Base-by-base conservation (phyloP, 2,329 filamentous ascomycete species). In the Scytalidium sp. region DNA sequence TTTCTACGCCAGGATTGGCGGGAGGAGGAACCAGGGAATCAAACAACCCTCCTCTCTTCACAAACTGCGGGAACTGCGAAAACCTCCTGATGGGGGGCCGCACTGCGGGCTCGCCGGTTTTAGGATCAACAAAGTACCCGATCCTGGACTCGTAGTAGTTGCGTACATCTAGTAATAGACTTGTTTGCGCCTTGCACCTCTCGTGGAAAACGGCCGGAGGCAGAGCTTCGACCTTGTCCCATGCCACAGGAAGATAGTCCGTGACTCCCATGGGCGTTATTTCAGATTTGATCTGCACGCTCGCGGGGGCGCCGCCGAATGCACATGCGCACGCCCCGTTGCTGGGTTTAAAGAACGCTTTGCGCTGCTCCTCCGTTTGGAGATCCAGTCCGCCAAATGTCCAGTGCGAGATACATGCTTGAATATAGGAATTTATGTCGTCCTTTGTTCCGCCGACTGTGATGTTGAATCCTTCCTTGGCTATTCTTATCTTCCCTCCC, bases 101-200 rank as follows among this genome's bases (percentile, higher is more conserved):
- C 41, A 65, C 22, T 7, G 64, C 64, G n/a, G 51, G 42, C 32
- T 62, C 51, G 2, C 60, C 57, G 0, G 54, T 60, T 19, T 47
- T 53, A 0, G 63, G 62, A 32, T 59, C 47, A 3, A 64, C 50
- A 23, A 67, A 67, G 52, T 63, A 65, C 1, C 64, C 64, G 50
- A 67, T 67, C 3, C 62, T 54, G 3, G 60, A 63, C 45, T 67
- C 64, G 21, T 67, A 67, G 50, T 66, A 55, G 50, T 67, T 67
- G 17, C 64, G 51, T 11, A 66, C 56, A 54, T 67, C 64, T 13
- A 67, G 20, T 11, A 67, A 47, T 19, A 62, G 20, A 6, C 41
- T 54, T 9, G 56, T 43, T 11, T 20, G 19, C 25, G 19, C 43
- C 20, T 50, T 45, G 32, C 60, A 64, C 36, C 52, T 54, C n/a